Base-by-base conservation (phyloP, 306 rosid genomes). In the Dicorynia guianensis region DNA sequence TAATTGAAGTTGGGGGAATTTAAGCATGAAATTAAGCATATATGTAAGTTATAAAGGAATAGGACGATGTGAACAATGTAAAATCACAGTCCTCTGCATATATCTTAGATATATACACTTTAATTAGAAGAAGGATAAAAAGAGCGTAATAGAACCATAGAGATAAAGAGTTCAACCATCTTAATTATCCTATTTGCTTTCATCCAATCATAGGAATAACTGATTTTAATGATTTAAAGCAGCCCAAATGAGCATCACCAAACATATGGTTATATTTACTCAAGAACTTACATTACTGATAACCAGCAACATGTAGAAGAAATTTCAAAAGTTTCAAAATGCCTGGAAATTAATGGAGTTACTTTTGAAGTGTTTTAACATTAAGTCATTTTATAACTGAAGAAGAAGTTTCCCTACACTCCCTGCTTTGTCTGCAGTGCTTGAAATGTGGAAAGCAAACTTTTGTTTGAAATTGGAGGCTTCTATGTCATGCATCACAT, bases 91-190 rank as follows among this genome's bases (percentile, higher is more conserved):
- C 50, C 19, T 10, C 19, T 34, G 39, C 43, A 34, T 5, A 11
- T n/a, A n/a, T 50, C 8, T n/a, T n/a, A 50, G 18, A n/a, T 6
- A 50, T 50, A 13, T 40, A 5, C 8, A 40, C 8, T 25, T 25
- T 25, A 46, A 11, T 11, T 44, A 77, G 3, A 38, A 13, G 6
- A 1, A 10, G 7, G 7, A 10, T n/a, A 49, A 4, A 25, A 6
- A 25, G 8, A 62, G 10, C 9, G 63, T 5, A 30, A 11, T 20
- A 34, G 25, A 52, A 25, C 30, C 30, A 25, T 25, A 62, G 30
- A 75, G 35, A 61, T 7, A 69, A 30, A 50, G 49, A 65, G 67
- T 71, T 59, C 67, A 34, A 55, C 3, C 40, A 67, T 53, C 73
- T 47, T 43, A 43, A 49, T 19, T 14, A 39, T 38, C 58, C 47